phyloP scores from a whole-genome alignment of 2,329 filamentous ascomycete species.

The Fusarium stilboides region DNA sequence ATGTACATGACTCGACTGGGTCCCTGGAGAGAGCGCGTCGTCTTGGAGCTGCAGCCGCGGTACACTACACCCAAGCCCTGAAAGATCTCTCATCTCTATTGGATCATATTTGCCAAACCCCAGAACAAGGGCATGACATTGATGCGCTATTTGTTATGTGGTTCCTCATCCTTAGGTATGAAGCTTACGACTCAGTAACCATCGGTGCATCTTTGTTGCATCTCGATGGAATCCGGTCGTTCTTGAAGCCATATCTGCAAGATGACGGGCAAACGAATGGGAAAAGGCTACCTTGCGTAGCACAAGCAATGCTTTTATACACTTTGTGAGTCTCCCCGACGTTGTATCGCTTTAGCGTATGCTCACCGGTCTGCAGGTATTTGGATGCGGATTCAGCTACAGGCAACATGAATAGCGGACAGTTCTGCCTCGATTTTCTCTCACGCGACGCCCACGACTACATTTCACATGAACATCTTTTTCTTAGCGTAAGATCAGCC shows the following conservation, averaged over 20 bases:
- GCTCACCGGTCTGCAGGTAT: slow-evolving; percentile 16
- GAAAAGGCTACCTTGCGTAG: slow-evolving; percentile 29
- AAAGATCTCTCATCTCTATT: slow-evolving; percentile 42
- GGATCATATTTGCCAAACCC: slow-evolving; percentile 25
- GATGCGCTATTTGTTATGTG: slow-evolving; percentile 45
- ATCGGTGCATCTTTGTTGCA: slow-evolving; percentile 32
- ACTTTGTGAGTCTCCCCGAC: slow-evolving; percentile 23
- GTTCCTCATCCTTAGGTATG: slow-evolving; percentile 42
- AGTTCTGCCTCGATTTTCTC: slow-evolving; percentile 40
- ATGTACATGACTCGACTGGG: fast-evolving
- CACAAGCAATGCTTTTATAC: slow-evolving; percentile 40
- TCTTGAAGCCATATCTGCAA: slow-evolving; percentile 37
- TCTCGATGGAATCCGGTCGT: slow-evolving; percentile 39
- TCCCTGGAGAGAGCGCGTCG: slow-evolving; percentile 17
- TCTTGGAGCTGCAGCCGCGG: slow-evolving; percentile 19
- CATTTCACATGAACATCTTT: slow-evolving; percentile 44
- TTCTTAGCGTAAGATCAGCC: slow-evolving; percentile 36
- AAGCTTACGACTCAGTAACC: slow-evolving; percentile 39
- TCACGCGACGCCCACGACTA: slow-evolving; percentile 41
- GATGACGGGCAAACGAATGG: neutral
- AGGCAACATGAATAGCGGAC: slow-evolving; percentile 28
- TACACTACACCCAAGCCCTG: slow-evolving; percentile 35
- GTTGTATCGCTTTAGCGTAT: too few species aligned
- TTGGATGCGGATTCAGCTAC: slow-evolving; percentile 42
- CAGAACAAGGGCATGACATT: slow-evolving; percentile 23